Evolutionary conservation across 1,284 basidiomycete species (phyloP), one percentile per base, ranked within the genome.

Genomic region (Moesziomyces sp.): DNA sequence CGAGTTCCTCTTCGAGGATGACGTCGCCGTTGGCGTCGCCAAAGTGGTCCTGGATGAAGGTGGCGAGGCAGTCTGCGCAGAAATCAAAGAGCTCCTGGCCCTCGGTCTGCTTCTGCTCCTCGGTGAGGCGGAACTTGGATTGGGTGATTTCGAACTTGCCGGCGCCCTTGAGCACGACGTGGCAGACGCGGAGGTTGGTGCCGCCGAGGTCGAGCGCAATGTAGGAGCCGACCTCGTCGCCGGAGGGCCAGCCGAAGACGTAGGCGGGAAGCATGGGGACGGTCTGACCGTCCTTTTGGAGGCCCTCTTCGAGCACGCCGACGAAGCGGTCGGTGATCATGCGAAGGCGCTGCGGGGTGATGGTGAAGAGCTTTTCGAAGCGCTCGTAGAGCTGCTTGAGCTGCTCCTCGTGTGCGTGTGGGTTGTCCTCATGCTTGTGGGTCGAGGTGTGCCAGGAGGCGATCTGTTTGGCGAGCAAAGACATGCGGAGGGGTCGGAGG

Each of bases 141-240:
- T 99, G 96, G 0, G 94, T 96, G 80, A 99, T 92, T 86, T 98
- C 94, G 85, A 98, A 99, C 87, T 96, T 94, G 69, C 96, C 94
- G 9, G 90, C 88, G 24, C 96, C 96, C 78, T 92, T 90, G 16
- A 99, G 88, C 21, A 91, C 92, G 57, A 99, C 96, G 64, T 97
- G 91, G 86, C 96, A 99, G 55, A 98, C 96, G 56, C 96, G 93
- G 40, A 99, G 88, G 84, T 99, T 99, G 49, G 97, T 99, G 52
- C 83, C 84, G 89, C 95, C 96, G 51, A 99, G 90, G 86, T 99
- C 97, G 52, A 99, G 87, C 3, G 97, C 94, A 53, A 99, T 90
- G 85, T 88, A 97, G 56, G 96, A 92, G 45, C 97, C 97, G 14
- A 87, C 87, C 86, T 99, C 96, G 58, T 93, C 85, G 5, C 96